Percentiles rank a stretch among this genome's conserved stretches.
Conservation (phyloP, 495 filamentous ascomycete species). For the Hypoxylon cercidicola region DNA sequence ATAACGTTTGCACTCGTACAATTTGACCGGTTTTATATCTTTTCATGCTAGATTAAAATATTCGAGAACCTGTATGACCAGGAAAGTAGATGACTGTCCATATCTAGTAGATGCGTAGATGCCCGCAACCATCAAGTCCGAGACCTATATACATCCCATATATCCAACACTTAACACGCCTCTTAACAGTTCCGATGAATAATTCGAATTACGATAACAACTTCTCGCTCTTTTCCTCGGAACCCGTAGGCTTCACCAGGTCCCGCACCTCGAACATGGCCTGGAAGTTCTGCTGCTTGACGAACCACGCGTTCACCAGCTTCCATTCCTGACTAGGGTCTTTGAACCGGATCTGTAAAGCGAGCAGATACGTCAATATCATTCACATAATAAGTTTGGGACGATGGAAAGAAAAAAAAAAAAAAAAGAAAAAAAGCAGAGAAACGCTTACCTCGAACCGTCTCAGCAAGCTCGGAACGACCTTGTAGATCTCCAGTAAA, state of each 20-base stretch:
- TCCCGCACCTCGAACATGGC: conserved; percentile 63
- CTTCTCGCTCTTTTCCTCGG: conserved; percentile 8
- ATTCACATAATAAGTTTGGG: neutral
- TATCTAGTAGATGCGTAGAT: neutral
- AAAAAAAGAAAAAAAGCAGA: neutral
- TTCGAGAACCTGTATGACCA: neutral
- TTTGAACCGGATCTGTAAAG: conserved; percentile 65
- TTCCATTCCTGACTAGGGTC: conserved; percentile 71
- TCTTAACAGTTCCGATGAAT: too few species aligned
- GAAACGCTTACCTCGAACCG: conserved; percentile 67
- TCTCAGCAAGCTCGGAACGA: conserved; percentile 77
- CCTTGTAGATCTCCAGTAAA: conserved; percentile 80
- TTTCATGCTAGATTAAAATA: neutral
- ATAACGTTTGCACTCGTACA: too few species aligned
- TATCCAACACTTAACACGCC: neutral
- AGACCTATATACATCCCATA: conserved; percentile 7
- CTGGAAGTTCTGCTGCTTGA: conserved; percentile 72
- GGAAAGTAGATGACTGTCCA: neutral
- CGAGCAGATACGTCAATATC: conserved; percentile 20
- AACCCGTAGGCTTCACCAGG: conserved; percentile 52
- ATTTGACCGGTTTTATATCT: neutral
- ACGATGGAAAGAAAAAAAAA: neutral
- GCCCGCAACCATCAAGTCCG: conserved; percentile 1
- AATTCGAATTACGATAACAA: conserved; percentile 5
- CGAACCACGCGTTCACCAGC: conserved; percentile 77